Percentiles rank a stretch among this genome's conserved stretches.
Evolutionary conservation across 768 basidiomycete genomes (phyloP).

Genomic region (Auriscalpium microsporum): DNA sequence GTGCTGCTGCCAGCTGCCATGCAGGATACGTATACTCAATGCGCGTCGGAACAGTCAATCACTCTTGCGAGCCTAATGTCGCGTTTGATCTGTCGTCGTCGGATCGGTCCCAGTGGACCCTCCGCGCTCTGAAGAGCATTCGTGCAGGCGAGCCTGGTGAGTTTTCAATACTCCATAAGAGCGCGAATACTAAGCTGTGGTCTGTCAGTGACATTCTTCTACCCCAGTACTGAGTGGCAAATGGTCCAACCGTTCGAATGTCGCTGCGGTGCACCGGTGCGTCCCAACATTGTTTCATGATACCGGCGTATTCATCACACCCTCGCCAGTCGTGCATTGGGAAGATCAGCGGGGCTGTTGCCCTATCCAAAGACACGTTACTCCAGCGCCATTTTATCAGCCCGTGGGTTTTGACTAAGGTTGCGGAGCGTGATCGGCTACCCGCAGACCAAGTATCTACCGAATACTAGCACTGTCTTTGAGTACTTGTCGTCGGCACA

Average conservation of each 20-base stretch:
- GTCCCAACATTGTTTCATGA: constrained; percentile 21
- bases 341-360: constrained; percentile 37
- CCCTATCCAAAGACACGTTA: constrained; percentile 31
- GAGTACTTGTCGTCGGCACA: too few relatives aligned
- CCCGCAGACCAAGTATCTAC: too few relatives aligned
- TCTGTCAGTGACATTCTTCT: constrained; percentile 45
- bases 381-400: constrained; percentile 30
- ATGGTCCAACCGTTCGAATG: constrained; percentile 59
- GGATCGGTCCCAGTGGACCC: constrained; percentile 37
- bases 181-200: neutral
- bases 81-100: constrained; percentile 42
- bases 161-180: constrained; percentile 21
- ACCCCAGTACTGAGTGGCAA: constrained; percentile 63
- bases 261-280: constrained; percentile 29
- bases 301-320: neutral
- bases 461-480: too few relatives aligned
- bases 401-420: constrained; percentile 29
- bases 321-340: constrained; percentile 36
- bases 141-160: constrained; percentile 29
- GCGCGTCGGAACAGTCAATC: constrained; percentile 36
- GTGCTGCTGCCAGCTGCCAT: constrained; percentile 13
- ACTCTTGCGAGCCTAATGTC: constrained; percentile 54
- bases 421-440: neutral
- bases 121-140: constrained; percentile 37
- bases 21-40: neutral